Evolutionary conservation across 352 stramenopile genomes (phyloP), one percentile per base, ranked within the genome.

Genomic region (Phytophthora boehmeriae): DNA sequence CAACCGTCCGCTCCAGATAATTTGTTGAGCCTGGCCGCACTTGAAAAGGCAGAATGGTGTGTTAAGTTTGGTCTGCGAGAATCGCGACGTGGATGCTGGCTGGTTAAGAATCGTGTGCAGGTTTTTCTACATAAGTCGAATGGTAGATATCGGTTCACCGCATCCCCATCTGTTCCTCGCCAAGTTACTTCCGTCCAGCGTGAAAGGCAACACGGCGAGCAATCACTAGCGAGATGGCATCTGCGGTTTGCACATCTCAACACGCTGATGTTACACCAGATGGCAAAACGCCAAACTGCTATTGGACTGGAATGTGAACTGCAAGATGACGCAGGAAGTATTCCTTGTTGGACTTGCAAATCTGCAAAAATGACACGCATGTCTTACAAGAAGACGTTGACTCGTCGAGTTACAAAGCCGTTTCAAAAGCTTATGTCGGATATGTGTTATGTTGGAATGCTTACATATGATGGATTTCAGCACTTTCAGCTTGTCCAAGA

Each of bases 381-480:
- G 49, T 66, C 30, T 6, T 66, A 55, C 30, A 59, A 66, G 19
- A 59, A 32, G 2, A 16, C 34, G 5, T 23, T 30, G 8, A 50
- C 49, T 34, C 27, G 19, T 8, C 42, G 58, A 30, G 23, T 49
- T 22, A 32, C 8, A 2, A 28, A n/a, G 17, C 58, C 49, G 22
- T 59, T 48, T 11, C 58, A 59, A 10, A 59, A 59, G 19, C 17
- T 60, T 13, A 60, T 66, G 58, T 60, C 58, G 3, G 49, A 67
- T 13, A 53, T 53, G 51, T 57, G 45, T 8, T 61, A 57, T 9
- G 17, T 67, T 5, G 44, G 32, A 5, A 34, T 51, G 38, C 16
- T 17, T 28, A 54, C 45, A 19, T 54, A 54, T n/a, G 30, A 54
- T 42, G 59, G 52, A 1, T 68, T 62, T 23, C 6, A 20, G 8